These are phyloP conservation scores for Spergularia marina DNA, from an alignment of 148 eudicot species.

Conservation along the genomic window DNA sequence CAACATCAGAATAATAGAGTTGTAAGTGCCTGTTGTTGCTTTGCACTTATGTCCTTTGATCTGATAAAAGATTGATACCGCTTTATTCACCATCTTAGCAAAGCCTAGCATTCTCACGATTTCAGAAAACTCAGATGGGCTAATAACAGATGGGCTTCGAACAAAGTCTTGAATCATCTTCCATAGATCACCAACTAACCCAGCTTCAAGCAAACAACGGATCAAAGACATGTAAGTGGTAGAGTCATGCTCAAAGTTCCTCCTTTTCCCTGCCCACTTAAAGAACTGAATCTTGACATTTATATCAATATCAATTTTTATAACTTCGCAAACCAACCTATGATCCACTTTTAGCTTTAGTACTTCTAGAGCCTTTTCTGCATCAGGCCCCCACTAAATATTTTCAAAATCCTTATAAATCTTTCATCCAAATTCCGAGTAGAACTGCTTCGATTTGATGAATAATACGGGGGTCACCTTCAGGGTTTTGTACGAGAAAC, in stretches of 20 bases:
- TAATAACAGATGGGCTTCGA: slow-evolving; percentile 50
- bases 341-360: slow-evolving; percentile 80
- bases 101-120: slow-evolving; percentile 67
- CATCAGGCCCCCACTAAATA: slow-evolving; percentile 97
- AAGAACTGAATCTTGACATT: slow-evolving; percentile 82
- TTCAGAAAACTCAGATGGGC: slow-evolving; percentile 68
- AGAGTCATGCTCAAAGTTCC: slow-evolving; percentile 80
- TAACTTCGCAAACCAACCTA: slow-evolving; percentile 83
- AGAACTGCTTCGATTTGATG: slow-evolving; percentile 26
- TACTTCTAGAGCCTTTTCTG: slow-evolving; percentile 95
- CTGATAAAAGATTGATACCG: slow-evolving; percentile 76
- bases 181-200: slow-evolving; percentile 78
- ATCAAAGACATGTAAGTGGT: slow-evolving; percentile 72
- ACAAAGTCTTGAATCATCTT: slow-evolving; percentile 84
- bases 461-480: slow-evolving; percentile 34
- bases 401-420: slow-evolving; percentile 80
- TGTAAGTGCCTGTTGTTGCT: slow-evolving; percentile 71
- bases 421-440: slow-evolving; percentile 73
- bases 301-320: slow-evolving; percentile 72
- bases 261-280: slow-evolving; percentile 88
- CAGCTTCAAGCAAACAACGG: slow-evolving; percentile 68
- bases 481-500: slow-evolving; percentile 54
- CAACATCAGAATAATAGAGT: slow-evolving; percentile 77
- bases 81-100: slow-evolving; percentile 85
- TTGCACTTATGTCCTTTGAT: slow-evolving; percentile 76